Base-by-base conservation (phyloP, 2,329 filamentous ascomycete species). In the Sporothrix humicola region DNA sequence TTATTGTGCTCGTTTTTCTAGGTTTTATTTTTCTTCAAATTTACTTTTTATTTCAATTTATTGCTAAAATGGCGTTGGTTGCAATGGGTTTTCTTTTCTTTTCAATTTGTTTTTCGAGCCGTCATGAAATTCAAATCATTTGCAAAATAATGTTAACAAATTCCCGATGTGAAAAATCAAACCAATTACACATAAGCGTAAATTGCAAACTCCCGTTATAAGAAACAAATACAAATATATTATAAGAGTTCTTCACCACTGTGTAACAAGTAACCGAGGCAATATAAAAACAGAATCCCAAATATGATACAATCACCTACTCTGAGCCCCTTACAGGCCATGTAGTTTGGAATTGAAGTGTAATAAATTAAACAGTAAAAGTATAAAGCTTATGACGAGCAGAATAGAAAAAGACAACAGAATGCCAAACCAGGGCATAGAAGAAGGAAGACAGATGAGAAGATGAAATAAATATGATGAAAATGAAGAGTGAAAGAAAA, bases 11-110 rank as follows among this genome's bases (percentile, higher is more conserved):
- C 46, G 46, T 63, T 61, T 74, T 52, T 73, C 44, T 20, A 54
- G 8, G 10, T 20, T 20, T 68, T 65, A 54, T 61, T 58, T 76
- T 71, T 69, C 20, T 68, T 44, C 56, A 15, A 46, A 44, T 56
- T 23, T 58, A 20, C 17, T 66, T 68, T 54, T 65, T 42, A 48
- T 26, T 61, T 52, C 9, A 7, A 31, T 46, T 48, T 26, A 46
- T 70, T 70, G 20, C 63, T 2, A 4, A 37, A 20, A 2, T 8
- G 3, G 59, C 44, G 9, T 42, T 12, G 5, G 5, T n/a, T 61
- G 3, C 31, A 13, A 37, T 17, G 8, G 9, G 3, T 20, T 3
- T 23, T 20, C 3, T 23, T 44, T 9, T 6, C n/a, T 15, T 10
- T 9, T 46, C 17, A 12, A 13, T 61, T 65, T 23, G 13, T 26